Conservation (phyloP, 495 filamentous ascomycete species). For the Penicillium goetzii region DNA sequence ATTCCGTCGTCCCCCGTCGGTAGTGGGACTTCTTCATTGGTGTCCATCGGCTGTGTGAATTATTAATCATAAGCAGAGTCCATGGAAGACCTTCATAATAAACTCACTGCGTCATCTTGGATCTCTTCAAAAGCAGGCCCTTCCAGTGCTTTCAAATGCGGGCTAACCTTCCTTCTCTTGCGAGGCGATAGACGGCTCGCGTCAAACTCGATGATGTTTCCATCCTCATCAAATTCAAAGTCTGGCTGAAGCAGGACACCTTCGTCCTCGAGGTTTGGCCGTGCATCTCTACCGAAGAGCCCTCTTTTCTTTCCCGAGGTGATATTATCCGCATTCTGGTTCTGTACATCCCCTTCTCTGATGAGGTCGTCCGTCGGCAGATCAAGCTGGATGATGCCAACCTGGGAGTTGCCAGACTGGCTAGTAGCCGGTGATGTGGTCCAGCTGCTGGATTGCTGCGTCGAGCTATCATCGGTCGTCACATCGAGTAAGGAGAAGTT, state of each 20-base stretch:
- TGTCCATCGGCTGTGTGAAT: not conserved
- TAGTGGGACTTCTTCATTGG: not conserved
- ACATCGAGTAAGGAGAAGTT: constrained; percentile 46
- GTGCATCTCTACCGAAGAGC: constrained; percentile 21
- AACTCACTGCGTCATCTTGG: constrained; percentile 29
- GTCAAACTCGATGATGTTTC: constrained; percentile 55
- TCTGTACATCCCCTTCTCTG: constrained; percentile 25
- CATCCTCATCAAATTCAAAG: constrained; percentile 67
- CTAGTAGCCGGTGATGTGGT: constrained; percentile 36
- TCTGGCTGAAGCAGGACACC: constrained; percentile 62
- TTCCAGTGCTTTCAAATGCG: not conserved
- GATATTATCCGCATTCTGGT: constrained; percentile 24
- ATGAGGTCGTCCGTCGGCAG: constrained; percentile 37
- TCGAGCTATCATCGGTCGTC: constrained; percentile 16
- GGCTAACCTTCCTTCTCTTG: constrained; percentile 16
- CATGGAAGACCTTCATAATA: not conserved
- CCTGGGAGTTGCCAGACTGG: constrained; percentile 34
- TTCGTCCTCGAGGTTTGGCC: constrained; percentile 43
- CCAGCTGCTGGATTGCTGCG: constrained; percentile 29
- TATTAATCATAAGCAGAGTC: not conserved
- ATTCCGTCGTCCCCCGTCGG: not conserved
- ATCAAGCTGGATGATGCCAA: constrained; percentile 36
- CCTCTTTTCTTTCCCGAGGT: constrained; percentile 33
- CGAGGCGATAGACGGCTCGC: constrained; percentile 18
- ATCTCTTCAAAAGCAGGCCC: not conserved